These are phyloP conservation scores for Fraxinus quadrangulata DNA, from an alignment of 257 asterid genomes.

Conservation along the genomic window DNA sequence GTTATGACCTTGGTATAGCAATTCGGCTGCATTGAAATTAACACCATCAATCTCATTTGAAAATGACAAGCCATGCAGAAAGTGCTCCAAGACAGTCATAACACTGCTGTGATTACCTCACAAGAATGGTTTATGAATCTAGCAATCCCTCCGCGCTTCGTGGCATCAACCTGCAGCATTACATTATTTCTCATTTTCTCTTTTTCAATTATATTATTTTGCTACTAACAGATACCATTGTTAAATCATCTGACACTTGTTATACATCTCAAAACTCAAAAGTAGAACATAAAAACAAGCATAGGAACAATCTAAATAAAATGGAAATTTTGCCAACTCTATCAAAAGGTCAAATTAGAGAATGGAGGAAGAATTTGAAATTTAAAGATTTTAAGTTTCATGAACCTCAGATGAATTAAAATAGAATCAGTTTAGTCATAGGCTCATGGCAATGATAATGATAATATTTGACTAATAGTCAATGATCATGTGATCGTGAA, in stretches of 20 bases:
- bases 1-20: constrained; percentile 98
- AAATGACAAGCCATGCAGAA: constrained; percentile 9
- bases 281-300: constrained; percentile 14
- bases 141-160: constrained; percentile 97
- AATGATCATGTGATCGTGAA: not conserved
- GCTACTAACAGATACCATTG: constrained; percentile 15
- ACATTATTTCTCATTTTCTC: constrained; percentile 13
- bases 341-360: constrained; percentile 15
- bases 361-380: not conserved
- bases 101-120: constrained; percentile 60
- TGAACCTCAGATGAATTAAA: not conserved
- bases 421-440: not conserved
- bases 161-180: constrained; percentile 89
- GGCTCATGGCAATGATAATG: not conserved
- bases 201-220: constrained; percentile 9
- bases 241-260: constrained; percentile 18
- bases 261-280: constrained; percentile 11
- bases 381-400: not conserved
- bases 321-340: not conserved
- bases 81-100: constrained; percentile 21
- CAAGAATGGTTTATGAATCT: constrained; percentile 97
- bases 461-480: not conserved
- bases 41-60: constrained; percentile 27
- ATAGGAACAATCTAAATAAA: constrained; percentile 1
- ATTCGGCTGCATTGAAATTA: constrained; percentile 71